phyloP scores from a whole-genome alignment of 495 filamentous ascomycete genomes.

The Hyaloscypha hepaticicola region DNA sequence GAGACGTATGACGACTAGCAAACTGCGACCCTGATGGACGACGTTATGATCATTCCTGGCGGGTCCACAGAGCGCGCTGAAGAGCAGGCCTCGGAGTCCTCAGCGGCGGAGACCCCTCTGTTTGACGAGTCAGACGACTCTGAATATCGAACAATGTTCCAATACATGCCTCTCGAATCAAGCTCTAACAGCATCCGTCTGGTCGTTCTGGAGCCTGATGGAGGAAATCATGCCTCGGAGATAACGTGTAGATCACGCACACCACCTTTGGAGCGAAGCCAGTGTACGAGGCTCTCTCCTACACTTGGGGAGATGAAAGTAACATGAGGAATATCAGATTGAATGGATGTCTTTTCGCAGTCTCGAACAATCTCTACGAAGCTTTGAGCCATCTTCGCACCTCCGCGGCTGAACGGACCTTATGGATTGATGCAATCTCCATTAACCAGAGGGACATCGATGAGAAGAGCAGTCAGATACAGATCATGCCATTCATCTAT shows the following conservation, averaged over 20 bases:
- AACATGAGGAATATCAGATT: neutral
- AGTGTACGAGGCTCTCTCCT: neutral
- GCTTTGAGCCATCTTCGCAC: constrained; percentile 4
- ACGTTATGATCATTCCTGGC: too few relatives aligned
- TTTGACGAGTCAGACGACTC: too few relatives aligned
- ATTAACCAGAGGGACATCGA: neutral
- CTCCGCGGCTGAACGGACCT: too few relatives aligned
- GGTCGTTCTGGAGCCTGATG: neutral
- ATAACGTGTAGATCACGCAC: too few relatives aligned
- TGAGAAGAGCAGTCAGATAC: neutral
- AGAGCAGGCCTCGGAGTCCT: too few relatives aligned
- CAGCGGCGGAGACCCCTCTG: too few relatives aligned
- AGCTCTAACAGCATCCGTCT: neutral
- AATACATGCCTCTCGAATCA: constrained; percentile 1
- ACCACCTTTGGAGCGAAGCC: too few relatives aligned
- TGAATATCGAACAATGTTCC: neutral
- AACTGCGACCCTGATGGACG: too few relatives aligned
- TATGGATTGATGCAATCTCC: neutral
- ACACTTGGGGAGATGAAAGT: neutral
- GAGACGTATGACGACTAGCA: too few relatives aligned
- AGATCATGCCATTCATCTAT: neutral
- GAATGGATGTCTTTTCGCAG: neutral
- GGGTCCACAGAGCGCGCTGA: too few relatives aligned
- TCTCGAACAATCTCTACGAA: constrained; percentile 13
- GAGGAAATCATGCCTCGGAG: too few relatives aligned